Percentiles rank a stretch among this genome's conserved stretches.
Conservation (phyloP, 129 eudicot species). For the Flaveria linearis region DNA sequence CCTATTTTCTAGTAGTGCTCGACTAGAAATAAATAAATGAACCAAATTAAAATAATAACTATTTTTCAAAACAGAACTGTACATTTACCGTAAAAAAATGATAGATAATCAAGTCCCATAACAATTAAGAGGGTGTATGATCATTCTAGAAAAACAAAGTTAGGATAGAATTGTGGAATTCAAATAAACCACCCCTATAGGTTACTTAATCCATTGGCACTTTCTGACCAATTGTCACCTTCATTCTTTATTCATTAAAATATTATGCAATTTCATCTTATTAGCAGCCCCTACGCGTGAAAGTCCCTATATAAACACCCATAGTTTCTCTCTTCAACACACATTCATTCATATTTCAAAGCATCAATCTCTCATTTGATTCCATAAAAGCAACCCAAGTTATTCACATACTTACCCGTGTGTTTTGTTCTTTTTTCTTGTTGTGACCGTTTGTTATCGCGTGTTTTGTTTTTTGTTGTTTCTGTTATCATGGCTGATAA, state of each 20-base stretch:
- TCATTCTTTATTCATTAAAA: slow-evolving; percentile 21
- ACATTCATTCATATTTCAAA: slow-evolving; percentile 30
- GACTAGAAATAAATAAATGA: too few species aligned
- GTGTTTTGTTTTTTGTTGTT: slow-evolving; percentile 16
- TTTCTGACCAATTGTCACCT: slow-evolving; percentile 28
- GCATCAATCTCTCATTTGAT: slow-evolving; percentile 6
- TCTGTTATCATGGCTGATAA: slow-evolving; percentile 31
- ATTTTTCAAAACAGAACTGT: too few species aligned
- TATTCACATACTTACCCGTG: not conserved
- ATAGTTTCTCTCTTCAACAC: slow-evolving; percentile 15
- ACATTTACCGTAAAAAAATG: too few species aligned
- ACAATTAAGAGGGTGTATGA: too few species aligned
- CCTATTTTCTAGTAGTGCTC: too few species aligned
- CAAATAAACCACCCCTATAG: slow-evolving; percentile 6
- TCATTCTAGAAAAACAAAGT: not conserved
- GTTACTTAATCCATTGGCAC: not conserved
- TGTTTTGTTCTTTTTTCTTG: slow-evolving; percentile 9
- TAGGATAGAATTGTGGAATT: not conserved
- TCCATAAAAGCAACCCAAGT: not conserved
- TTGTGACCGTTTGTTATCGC: not conserved
- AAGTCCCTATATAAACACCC: slow-evolving; percentile 38
- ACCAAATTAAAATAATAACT: too few species aligned
- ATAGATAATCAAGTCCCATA: too few species aligned
- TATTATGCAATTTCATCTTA: slow-evolving; percentile 13
- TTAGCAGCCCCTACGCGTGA: slow-evolving; percentile 24